phyloP scores from a whole-genome alignment of 139 green algal species.

The Deuterostichococcus epilithicus region DNA sequence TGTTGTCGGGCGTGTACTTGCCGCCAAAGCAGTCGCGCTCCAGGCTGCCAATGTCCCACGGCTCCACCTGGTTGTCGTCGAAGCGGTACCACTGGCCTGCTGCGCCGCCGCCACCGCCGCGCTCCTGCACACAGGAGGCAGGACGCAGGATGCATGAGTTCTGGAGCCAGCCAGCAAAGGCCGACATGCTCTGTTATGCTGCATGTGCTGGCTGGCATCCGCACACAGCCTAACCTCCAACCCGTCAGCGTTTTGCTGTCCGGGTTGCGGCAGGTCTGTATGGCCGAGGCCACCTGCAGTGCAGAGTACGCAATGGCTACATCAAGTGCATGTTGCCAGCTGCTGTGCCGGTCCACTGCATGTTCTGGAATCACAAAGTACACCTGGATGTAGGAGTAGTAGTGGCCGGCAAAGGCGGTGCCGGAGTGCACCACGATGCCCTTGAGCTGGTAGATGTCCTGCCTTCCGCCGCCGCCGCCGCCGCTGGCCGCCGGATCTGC shows the following conservation, averaged over 20 bases:
- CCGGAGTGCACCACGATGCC: slow-evolving; percentile 91
- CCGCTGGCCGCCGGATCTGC: not conserved
- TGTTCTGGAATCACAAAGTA: no score
- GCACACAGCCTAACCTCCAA: no score
- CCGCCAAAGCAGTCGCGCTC: slow-evolving; percentile 89
- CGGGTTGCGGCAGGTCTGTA: no score
- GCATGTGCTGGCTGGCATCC: no score
- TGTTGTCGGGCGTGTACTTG: slow-evolving; percentile 23
- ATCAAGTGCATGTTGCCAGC: no score
- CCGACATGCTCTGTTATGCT: not conserved
- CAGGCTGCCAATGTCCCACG: slow-evolving; percentile 67
- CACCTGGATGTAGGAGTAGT: slow-evolving; percentile 93
- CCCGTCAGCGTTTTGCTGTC: no score
- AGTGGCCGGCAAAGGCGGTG: slow-evolving; percentile 90
- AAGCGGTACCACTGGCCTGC: slow-evolving; percentile 72
- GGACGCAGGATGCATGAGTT: no score
- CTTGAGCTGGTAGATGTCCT: slow-evolving; percentile 78
- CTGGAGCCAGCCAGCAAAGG: not conserved
- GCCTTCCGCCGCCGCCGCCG: not conserved
- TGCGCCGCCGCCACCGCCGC: not conserved
- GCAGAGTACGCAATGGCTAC: no score
- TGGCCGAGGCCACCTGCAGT: no score
- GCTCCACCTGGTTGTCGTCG: slow-evolving; percentile 78
- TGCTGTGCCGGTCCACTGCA: no score
- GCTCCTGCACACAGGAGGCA: not conserved